Percentiles rank a stretch among this genome's conserved stretches.
Conservation (phyloP, 352 stramenopile genomes). For the Globisporangium uncinulatum region DNA sequence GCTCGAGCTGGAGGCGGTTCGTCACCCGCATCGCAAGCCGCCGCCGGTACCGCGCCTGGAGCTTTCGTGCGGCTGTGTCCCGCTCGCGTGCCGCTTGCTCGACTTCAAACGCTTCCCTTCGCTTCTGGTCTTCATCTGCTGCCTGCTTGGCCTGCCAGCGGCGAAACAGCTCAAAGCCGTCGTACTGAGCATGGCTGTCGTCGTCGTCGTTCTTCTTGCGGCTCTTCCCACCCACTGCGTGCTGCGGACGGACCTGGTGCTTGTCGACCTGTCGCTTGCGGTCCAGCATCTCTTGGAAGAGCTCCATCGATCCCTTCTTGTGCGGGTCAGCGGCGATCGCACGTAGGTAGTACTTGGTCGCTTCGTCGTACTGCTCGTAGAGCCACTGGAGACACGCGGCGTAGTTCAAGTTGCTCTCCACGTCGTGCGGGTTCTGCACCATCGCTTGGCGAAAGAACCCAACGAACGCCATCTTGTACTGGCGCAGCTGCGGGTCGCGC, state of each 20-base stretch:
- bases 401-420: constrained; percentile 77
- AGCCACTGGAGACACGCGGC: constrained; percentile 71
- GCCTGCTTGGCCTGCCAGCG: constrained; percentile 61
- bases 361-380: constrained; percentile 55
- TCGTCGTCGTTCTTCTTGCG: constrained; percentile 12
- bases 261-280: constrained; percentile 35
- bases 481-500: constrained; percentile 44
- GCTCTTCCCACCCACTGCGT: not conserved
- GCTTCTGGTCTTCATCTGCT: constrained; percentile 37
- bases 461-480: constrained; percentile 73
- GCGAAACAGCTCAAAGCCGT: constrained; percentile 60
- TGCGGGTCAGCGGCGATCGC: constrained; percentile 61
- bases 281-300: constrained; percentile 77
- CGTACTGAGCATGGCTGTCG: constrained; percentile 34
- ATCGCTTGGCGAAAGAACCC: constrained; percentile 77
- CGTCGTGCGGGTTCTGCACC: constrained; percentile 50
- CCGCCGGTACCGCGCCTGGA: constrained; percentile 62
- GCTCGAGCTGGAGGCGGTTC: constrained; percentile 37
- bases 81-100: constrained; percentile 19
- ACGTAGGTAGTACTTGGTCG: constrained; percentile 55
- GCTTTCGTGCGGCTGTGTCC: constrained; percentile 38
- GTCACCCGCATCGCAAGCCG: constrained; percentile 45
- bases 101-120: constrained; percentile 23
- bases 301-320: constrained; percentile 50
- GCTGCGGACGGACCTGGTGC: constrained; percentile 8